Conservation (phyloP, 352 stramenopile species). For the Pythium apleroticum region DNA sequence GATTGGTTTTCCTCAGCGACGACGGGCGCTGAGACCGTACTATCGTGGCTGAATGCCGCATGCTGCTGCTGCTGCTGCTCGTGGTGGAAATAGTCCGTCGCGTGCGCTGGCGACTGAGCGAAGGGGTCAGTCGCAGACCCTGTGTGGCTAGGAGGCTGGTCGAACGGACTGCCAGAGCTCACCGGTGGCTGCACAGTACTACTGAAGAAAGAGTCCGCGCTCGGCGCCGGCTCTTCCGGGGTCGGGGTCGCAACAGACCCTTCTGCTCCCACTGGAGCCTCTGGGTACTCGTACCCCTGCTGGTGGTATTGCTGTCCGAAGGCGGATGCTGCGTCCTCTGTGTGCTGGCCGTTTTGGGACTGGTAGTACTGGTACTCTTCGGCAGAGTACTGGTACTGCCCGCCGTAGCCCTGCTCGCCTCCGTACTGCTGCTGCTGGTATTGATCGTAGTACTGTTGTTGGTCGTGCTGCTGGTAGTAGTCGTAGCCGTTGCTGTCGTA, state of each 20-base stretch:
- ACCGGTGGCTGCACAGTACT: background rate
- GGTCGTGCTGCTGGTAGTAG: conserved; percentile 5
- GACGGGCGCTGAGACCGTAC: background rate
- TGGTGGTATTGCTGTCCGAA: conserved; percentile 6
- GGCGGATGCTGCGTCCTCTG: background rate
- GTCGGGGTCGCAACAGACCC: background rate
- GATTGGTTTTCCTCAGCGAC: background rate
- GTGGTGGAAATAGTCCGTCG: conserved; percentile 3
- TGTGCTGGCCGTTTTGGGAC: conserved; percentile 1
- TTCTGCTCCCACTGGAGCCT: background rate
- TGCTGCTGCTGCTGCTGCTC: background rate
- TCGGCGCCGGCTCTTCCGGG: background rate
- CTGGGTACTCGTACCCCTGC: background rate
- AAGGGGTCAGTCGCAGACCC: conserved; percentile 5
- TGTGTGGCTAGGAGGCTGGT: background rate
- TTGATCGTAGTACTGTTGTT: conserved; percentile 16
- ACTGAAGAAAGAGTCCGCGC: conserved; percentile 31
- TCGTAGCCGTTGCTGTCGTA: background rate
- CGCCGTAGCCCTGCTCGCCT: conserved; percentile 4
- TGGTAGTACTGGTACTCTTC: conserved; percentile 26
- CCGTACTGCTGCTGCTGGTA: conserved; percentile 16
- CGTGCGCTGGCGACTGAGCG: background rate
- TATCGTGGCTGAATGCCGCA: background rate
- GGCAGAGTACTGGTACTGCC: conserved; percentile 20
- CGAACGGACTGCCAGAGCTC: conserved; percentile 8